Conservation (phyloP, 768 basidiomycete species). For the Russula lepida region DNA sequence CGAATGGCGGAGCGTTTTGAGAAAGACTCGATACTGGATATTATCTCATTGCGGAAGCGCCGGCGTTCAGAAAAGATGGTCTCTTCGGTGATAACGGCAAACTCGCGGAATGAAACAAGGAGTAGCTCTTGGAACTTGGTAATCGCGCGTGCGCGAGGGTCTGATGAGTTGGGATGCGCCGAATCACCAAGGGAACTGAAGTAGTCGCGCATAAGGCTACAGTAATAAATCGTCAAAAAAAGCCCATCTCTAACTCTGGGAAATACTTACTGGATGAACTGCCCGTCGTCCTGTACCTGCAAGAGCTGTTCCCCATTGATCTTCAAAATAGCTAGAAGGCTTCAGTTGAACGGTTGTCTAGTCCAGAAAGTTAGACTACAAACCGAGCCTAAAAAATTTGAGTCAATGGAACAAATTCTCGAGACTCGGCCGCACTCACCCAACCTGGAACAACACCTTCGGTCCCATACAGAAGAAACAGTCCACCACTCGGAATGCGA, state of each 20-base stretch:
- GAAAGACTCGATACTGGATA: slow-evolving; percentile 89
- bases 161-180: slow-evolving; percentile 82
- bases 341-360: not conserved
- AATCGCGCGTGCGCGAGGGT: slow-evolving; percentile 86
- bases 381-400: slow-evolving; percentile 42
- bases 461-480: slow-evolving; percentile 99
- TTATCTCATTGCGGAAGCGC: slow-evolving; percentile 80
- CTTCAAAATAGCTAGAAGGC: slow-evolving; percentile 75
- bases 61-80: slow-evolving; percentile 81
- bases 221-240: not conserved
- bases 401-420: not conserved
- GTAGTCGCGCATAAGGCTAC: slow-evolving; percentile 89
- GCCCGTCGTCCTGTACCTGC: slow-evolving; percentile 92
- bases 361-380: slow-evolving; percentile 24
- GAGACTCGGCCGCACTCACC: slow-evolving; percentile 43
- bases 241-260: not conserved
- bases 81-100: slow-evolving; percentile 92
- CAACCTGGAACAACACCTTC: slow-evolving; percentile 97
- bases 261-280: slow-evolving; percentile 75
- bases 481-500: slow-evolving; percentile 95
- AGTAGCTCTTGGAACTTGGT: slow-evolving; percentile 96
- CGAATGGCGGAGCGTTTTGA: slow-evolving; percentile 86
- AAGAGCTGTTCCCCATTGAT: slow-evolving; percentile 92
- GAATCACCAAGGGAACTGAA: slow-evolving; percentile 90
- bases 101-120: slow-evolving; percentile 95